Percentiles rank a stretch among this genome's conserved stretches.
Evolutionary conservation across 345 rosid species (phyloP).

Genomic region (Syzygium aqueum): DNA sequence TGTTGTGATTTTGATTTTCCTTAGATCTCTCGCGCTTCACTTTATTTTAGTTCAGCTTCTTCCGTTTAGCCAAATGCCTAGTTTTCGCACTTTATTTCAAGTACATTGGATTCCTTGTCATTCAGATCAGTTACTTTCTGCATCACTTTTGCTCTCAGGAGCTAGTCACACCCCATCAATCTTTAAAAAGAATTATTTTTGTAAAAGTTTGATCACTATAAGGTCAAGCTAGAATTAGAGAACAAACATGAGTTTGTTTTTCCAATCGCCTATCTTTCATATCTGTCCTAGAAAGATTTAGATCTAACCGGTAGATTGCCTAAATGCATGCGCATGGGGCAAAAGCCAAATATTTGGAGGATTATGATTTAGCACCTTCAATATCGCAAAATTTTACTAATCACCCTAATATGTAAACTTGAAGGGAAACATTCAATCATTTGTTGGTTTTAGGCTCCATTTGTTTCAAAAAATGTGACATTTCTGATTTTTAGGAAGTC

Average conservation of each 20-base stretch:
- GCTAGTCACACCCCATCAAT: too few species aligned
- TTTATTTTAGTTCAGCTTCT: background rate
- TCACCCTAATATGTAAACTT: background rate
- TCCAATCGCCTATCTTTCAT: background rate
- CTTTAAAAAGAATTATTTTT: background rate
- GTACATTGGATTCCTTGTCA: background rate
- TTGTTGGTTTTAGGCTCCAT: background rate
- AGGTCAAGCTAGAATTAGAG: background rate
- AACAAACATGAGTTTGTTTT: background rate
- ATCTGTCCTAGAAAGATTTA: background rate
- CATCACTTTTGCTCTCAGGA: background rate
- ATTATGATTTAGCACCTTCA: background rate
- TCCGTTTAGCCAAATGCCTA: background rate
- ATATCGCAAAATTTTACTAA: background rate
- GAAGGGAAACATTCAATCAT: background rate
- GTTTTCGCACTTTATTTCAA: background rate
- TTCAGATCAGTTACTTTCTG: background rate
- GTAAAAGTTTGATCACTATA: background rate
- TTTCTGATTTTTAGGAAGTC: too few species aligned
- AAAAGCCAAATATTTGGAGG: background rate
- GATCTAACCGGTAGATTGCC: background rate
- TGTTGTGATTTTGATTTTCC: background rate
- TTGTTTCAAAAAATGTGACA: too few species aligned
- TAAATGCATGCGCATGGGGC: background rate
- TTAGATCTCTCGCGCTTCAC: background rate